Evolutionary conservation across 768 basidiomycete species (phyloP), one percentile per base, ranked within the genome.

Genomic region (Cytidiella melzeri): DNA sequence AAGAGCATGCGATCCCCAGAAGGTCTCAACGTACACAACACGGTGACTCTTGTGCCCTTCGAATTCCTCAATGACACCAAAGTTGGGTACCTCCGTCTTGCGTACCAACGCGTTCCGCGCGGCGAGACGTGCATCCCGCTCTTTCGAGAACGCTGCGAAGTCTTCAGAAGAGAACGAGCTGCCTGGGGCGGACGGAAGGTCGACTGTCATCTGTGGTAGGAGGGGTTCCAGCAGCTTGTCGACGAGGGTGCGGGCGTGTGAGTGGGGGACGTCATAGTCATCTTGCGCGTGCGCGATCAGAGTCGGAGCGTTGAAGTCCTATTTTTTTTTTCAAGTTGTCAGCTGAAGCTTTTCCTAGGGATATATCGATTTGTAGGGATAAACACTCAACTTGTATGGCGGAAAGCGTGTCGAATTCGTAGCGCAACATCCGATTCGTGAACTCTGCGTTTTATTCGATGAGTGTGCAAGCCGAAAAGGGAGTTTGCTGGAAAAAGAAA

Each of bases 221-320:
- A 76, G 68, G 0, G 79, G 79, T 18, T 82, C 80, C 25, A 88
- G 61, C 50, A 91, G 77, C 0, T 75, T 69, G 24, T 85, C 72
- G 64, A 90, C 90, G 19, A 93, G 75, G 0, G 70, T 65, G 10
- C 73, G 70, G 0, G 90, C 83, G 61, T 93, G 90, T 0, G 74
- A 69, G 55, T 79, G 72, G 0, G 83, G 82, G 39, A 92, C 90
- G 19, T 87, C 83, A 55, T 67, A 70, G 64, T 93, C 91, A 61
- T 90, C 73, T 52, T 74, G 70, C 6, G 90, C 80, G 61, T 93
- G 91, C 0, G 76, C 80, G 54, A 93, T 74, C 30, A 92, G 69
- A 6, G 87, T 74, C 9, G 84, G 81, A 0, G 78, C 76, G 55
- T 79, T 77, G 55, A 90, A 76, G 51, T 74, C 71, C 87, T 90